These are phyloP conservation scores for Pseudopyricularia cyperi DNA, from an alignment of 2,329 filamentous ascomycete genomes.

Conservation along the genomic window DNA sequence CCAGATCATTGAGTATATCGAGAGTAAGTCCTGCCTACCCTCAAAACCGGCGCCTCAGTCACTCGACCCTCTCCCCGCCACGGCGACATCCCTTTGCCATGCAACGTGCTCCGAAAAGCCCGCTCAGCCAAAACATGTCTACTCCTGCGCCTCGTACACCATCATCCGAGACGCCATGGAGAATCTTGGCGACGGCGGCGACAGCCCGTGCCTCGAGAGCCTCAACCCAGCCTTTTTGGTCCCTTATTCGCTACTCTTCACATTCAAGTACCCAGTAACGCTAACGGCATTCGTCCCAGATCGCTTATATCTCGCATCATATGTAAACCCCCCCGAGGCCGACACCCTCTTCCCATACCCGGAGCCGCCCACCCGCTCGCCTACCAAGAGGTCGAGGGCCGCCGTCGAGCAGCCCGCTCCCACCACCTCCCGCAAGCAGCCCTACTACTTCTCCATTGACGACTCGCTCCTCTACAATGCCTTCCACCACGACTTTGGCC, in stretches of 20 bases:
- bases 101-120: not conserved
- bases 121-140: not conserved
- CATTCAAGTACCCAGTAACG: conserved; percentile 10
- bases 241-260: conserved; percentile 10
- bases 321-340: conserved; percentile 66
- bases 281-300: conserved; percentile 45
- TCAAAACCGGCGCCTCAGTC: not conserved
- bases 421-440: conserved; percentile 43
- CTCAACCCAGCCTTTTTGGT: not conserved
- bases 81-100: not conserved
- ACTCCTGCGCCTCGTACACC: not conserved
- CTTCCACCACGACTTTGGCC: conserved; percentile 97
- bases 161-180: not conserved
- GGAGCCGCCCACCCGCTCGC: conserved; percentile 43
- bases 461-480: conserved; percentile 91
- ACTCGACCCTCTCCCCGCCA: not conserved
- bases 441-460: conserved; percentile 93
- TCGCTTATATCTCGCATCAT: conserved; percentile 88
- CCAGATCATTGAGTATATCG: conserved; percentile 92
- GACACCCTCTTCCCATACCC: conserved; percentile 82
- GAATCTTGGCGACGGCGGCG: not conserved
- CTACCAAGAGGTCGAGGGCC: conserved; percentile 62
- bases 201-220: not conserved
- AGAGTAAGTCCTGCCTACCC: conserved; percentile 54
- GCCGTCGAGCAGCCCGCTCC: conserved; percentile 38